phyloP scores from a whole-genome alignment of 441 rosid genomes.

The Erodium texanum region DNA sequence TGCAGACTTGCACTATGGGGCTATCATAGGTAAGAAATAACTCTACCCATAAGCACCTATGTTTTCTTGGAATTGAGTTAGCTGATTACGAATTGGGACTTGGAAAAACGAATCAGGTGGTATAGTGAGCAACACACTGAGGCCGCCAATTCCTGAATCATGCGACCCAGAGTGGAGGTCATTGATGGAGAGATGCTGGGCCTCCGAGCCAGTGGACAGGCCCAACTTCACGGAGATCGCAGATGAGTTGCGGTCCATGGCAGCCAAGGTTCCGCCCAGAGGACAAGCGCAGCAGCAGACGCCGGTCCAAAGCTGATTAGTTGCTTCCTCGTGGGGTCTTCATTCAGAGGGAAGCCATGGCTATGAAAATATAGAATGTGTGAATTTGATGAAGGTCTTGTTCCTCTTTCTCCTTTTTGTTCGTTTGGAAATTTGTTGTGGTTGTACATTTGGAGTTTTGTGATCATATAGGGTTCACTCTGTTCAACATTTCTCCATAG shows the following conservation, averaged over 20 bases:
- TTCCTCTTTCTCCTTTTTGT: background rate
- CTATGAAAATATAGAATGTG: background rate
- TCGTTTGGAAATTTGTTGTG: background rate
- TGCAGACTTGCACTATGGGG: conserved; percentile 59
- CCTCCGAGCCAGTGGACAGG: conserved; percentile 53
- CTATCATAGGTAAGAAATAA: conserved; percentile 40
- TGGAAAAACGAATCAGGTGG: conserved; percentile 34
- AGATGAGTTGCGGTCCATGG: conserved; percentile 38
- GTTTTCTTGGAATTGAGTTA: background rate
- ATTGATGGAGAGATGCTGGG: conserved; percentile 67
- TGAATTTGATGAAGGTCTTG: background rate
- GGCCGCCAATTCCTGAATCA: conserved; percentile 45
- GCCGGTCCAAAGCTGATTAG: background rate
- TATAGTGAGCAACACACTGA: conserved; percentile 55
- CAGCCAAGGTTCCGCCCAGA: conserved; percentile 29
- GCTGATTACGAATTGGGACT: background rate
- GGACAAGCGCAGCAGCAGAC: background rate
- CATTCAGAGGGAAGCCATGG: too few relatives aligned
- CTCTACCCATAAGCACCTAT: background rate
- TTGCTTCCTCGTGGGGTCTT: background rate
- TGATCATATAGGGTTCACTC: conserved; percentile 1
- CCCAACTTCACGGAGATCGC: conserved; percentile 50
- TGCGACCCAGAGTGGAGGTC: conserved; percentile 51
- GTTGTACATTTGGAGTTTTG: conserved; percentile 1
- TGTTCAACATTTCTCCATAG: background rate